phyloP scores from a whole-genome alignment of 306 rosid genomes.

The Senna tora region DNA sequence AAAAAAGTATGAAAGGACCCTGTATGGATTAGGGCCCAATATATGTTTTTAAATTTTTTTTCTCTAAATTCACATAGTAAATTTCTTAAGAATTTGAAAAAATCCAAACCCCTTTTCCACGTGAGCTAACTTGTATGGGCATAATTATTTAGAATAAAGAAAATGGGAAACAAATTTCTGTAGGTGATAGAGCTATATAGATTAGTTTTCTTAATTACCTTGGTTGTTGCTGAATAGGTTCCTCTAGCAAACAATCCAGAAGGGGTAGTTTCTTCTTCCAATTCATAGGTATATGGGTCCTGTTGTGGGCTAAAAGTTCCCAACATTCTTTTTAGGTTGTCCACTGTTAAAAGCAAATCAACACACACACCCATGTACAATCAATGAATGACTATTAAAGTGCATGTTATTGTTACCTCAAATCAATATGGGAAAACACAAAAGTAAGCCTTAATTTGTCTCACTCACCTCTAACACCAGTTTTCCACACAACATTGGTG shows the following conservation, averaged over 20 bases:
- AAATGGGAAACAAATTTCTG: background rate
- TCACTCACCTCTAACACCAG: constrained; percentile 70
- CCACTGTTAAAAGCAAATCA: constrained; percentile 60
- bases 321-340: constrained; percentile 71
- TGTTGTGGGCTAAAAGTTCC: constrained; percentile 86
- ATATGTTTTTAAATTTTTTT: too few species aligned
- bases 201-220: constrained; percentile 48
- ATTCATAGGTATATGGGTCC: constrained; percentile 68
- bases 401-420: background rate
- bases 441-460: background rate
- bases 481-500: constrained; percentile 72
- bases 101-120: too few species aligned
- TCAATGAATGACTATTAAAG: background rate
- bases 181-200: background rate
- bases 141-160: background rate
- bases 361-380: constrained; percentile 24
- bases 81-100: too few species aligned
- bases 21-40: too few species aligned
- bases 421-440: constrained; percentile 26
- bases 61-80: too few species aligned
- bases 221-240: constrained; percentile 76
- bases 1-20: too few species aligned
- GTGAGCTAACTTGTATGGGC: too few species aligned
- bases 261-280: constrained; percentile 85
- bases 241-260: constrained; percentile 86